Conservation (phyloP, 208 protist species). For the Trypanosomatidae sp. region DNA sequence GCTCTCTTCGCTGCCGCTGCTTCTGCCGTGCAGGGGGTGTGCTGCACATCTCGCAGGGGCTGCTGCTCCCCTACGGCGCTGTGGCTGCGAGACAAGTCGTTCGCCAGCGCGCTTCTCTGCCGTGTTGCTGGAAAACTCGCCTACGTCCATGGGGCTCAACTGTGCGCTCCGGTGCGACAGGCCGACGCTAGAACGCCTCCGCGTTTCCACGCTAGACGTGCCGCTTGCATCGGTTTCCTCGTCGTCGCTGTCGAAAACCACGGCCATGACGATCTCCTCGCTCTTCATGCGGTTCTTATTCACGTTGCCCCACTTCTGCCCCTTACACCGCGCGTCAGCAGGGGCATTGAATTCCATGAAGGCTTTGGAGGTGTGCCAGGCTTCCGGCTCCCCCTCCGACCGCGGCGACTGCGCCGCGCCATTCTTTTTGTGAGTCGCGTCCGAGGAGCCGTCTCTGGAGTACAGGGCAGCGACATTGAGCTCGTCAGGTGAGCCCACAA, state of each 20-base stretch:
- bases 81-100: constrained; percentile 8
- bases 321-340: neutral
- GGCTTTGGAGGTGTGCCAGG: constrained; percentile 18
- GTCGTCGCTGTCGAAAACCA: constrained; percentile 24
- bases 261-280: constrained; percentile 18
- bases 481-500: neutral
- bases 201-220: neutral
- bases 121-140: neutral
- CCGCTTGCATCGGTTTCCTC: constrained; percentile 3
- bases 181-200: neutral
- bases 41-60: neutral
- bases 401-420: neutral
- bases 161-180: neutral
- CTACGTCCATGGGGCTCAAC: no score
- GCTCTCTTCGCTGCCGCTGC: constrained; percentile 10
- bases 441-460: neutral
- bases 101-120: constrained; percentile 17
- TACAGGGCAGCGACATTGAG: neutral
- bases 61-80: constrained; percentile 5
- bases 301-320: constrained; percentile 5
- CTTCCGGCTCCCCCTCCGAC: constrained; percentile 3
- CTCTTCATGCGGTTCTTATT: constrained; percentile 32
- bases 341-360: constrained; percentile 13
- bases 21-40: neutral
- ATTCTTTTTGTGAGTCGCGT: neutral